These are phyloP conservation scores for Pichia sp. DNA, from an alignment of 1,139 yeast genomes.

Conservation along the genomic window DNA sequence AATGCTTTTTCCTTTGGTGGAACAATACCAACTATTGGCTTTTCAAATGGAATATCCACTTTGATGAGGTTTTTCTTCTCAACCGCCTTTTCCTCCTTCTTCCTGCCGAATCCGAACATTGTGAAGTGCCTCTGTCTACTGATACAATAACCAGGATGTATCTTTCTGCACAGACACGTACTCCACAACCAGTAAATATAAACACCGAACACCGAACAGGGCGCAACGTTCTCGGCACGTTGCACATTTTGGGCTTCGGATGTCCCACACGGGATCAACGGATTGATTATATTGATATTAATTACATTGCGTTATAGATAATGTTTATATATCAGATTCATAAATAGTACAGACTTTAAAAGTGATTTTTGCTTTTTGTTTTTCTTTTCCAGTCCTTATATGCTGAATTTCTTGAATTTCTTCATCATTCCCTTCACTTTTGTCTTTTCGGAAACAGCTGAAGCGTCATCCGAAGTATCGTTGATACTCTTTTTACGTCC, in stretches of 20 bases:
- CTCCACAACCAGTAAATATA: background rate
- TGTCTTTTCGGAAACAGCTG: slow-evolving; percentile 8
- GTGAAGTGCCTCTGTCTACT: background rate
- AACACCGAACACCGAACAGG: too few species aligned
- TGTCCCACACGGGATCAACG: too few species aligned
- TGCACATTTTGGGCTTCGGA: too few species aligned
- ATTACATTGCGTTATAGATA: too few species aligned
- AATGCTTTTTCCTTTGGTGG: slow-evolving; percentile 50
- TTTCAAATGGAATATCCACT: slow-evolving; percentile 42
- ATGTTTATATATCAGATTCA: too few species aligned
- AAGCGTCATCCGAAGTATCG: background rate
- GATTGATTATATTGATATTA: too few species aligned
- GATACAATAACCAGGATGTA: too few species aligned
- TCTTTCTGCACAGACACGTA: background rate
- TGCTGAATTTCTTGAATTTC: slow-evolving; percentile 18
- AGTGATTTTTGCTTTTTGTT: too few species aligned
- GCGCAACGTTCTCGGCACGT: too few species aligned
- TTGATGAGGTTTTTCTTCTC: slow-evolving; percentile 23
- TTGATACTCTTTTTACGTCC: slow-evolving; percentile 8
- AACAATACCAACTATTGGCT: slow-evolving; percentile 41
- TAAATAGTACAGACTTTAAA: too few species aligned
- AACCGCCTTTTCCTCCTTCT: slow-evolving; percentile 26
- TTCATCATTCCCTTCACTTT: slow-evolving; percentile 21
- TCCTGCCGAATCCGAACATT: slow-evolving; percentile 31
- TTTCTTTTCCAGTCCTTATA: too few species aligned